Percentiles rank a stretch among this genome's conserved stretches.
Conservation (phyloP, 2,329 filamentous ascomycete species). For the Microcyclospora tardicrescens region DNA sequence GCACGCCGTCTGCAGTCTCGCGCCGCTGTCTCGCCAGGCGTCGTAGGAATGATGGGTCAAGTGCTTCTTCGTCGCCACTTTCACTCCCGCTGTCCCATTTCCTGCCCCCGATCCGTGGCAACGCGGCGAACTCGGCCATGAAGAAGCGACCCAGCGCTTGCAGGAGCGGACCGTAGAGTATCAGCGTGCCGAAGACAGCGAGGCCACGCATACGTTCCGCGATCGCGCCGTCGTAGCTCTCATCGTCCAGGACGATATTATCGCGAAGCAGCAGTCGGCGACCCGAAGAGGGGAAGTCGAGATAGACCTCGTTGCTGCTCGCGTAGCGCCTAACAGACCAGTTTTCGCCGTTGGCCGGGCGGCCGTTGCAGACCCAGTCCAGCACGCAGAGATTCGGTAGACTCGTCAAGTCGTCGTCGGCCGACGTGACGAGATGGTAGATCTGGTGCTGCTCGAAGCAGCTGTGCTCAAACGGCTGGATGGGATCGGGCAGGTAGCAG, state of each 20-base stretch:
- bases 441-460: constrained; percentile 74
- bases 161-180: constrained; percentile 63
- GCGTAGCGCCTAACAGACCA: constrained; percentile 74
- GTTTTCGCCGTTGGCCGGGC: constrained; percentile 70
- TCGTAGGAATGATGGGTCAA: constrained; percentile 1
- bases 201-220: constrained; percentile 56
- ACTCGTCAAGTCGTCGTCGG: background rate
- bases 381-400: constrained; percentile 55
- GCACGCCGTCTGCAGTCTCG: constrained; percentile 48
- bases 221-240: constrained; percentile 15
- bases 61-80: constrained; percentile 13
- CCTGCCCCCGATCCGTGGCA: constrained; percentile 70
- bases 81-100: constrained; percentile 48
- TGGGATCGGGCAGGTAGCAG: constrained; percentile 71
- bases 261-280: constrained; percentile 67
- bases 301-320: constrained; percentile 81
- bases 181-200: constrained; percentile 70
- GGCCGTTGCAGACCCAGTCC: constrained; percentile 89
- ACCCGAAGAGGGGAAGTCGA: constrained; percentile 25
- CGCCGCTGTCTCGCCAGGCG: constrained; percentile 34
- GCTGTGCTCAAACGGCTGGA: constrained; percentile 77
- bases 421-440: constrained; percentile 41
- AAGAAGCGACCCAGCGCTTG: constrained; percentile 58
- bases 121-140: constrained; percentile 59
- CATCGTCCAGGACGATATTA: constrained; percentile 53